These are phyloP conservation scores for Jaltomata sinuosa DNA, from an alignment of 257 asterid genomes.

Conservation along the genomic window DNA sequence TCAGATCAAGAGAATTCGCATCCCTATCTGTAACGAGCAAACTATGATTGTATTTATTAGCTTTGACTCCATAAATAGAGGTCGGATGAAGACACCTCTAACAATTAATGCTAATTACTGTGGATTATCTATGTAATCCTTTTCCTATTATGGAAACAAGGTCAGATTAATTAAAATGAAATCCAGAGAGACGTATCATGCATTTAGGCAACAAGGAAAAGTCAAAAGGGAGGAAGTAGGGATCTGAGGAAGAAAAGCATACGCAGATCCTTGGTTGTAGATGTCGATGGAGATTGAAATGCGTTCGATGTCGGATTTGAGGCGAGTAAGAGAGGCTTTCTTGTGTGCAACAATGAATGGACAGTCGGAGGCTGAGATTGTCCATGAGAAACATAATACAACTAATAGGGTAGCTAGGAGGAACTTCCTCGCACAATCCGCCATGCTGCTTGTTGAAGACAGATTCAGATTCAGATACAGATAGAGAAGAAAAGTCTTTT, in stretches of 20 bases:
- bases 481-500: neutral
- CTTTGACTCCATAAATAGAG: neutral
- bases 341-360: slow-evolving; percentile 84
- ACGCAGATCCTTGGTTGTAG: slow-evolving; percentile 89
- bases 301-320: slow-evolving; percentile 70
- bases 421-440: slow-evolving; percentile 13
- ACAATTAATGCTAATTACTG: neutral
- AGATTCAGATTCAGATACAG: slow-evolving; percentile 3
- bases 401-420: slow-evolving; percentile 21
- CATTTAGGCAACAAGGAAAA: neutral
- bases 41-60: neutral
- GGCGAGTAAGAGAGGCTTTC: slow-evolving; percentile 66
- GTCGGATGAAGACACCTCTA: neutral
- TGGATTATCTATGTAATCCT: neutral
- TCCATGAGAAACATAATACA: slow-evolving; percentile 12
- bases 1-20: neutral
- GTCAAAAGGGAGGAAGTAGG: neutral
- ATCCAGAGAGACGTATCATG: neutral
- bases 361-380: slow-evolving; percentile 45
- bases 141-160: neutral
- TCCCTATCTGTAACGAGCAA: neutral
- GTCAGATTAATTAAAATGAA: neutral
- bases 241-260: slow-evolving; percentile 26
- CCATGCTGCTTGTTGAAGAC: slow-evolving; percentile 11
- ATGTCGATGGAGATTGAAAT: slow-evolving; percentile 63